phyloP scores from a whole-genome alignment of 2,329 filamentous ascomycete species.

The Chalara sp. region DNA sequence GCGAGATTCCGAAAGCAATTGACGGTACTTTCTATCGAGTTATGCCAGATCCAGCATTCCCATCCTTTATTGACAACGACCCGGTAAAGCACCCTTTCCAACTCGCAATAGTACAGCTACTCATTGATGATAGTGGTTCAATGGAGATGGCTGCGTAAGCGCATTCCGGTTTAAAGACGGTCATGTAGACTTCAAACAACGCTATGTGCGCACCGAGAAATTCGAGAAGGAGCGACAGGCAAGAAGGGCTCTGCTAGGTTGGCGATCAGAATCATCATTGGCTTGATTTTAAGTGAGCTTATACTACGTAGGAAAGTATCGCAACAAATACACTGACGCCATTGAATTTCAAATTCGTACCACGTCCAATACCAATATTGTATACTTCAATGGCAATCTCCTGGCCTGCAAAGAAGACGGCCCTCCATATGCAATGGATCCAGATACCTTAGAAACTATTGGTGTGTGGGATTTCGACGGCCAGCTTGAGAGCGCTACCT shows the following conservation, averaged over 20 bases:
- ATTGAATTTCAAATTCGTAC: conserved; percentile 46
- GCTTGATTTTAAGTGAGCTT: neutral
- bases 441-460: conserved; percentile 39
- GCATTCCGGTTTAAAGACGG: conserved; percentile 28
- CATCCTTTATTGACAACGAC: conserved; percentile 45
- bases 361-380: conserved; percentile 51
- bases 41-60: conserved; percentile 40
- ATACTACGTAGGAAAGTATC: conserved; percentile 41
- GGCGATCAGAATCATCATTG: neutral
- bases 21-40: conserved; percentile 36
- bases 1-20: conserved; percentile 33
- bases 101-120: neutral
- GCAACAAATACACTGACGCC: conserved; percentile 49
- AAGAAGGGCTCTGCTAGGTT: conserved; percentile 21
- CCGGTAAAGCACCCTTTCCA: conserved; percentile 10
- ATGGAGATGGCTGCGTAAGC: conserved; percentile 23
- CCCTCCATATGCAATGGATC: conserved; percentile 42
- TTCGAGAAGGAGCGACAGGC: conserved; percentile 17
- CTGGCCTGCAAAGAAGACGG: conserved; percentile 46
- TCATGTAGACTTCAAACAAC: conserved; percentile 24
- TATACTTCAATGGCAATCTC: conserved; percentile 47
- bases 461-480: conserved; percentile 42
- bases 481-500: conserved; percentile 37
- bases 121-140: conserved; percentile 8
- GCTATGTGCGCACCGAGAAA: conserved; percentile 24